Base-by-base conservation (phyloP, 139 green algal genomes). In the Spirogloea muscicola region DNA sequence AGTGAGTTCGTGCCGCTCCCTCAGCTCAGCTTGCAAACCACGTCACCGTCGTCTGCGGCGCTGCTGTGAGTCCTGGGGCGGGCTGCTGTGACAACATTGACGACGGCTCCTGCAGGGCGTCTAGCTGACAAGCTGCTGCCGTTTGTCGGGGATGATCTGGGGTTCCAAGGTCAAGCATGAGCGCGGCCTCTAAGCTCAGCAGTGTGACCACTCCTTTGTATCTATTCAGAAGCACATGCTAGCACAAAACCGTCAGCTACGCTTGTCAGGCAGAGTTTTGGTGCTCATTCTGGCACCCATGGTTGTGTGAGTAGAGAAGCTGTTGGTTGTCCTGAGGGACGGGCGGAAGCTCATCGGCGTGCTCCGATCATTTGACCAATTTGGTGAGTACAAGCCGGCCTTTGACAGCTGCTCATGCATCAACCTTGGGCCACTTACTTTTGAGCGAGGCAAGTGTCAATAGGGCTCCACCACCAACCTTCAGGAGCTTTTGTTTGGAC, bases 291-390 rank as follows among this genome's bases (percentile, higher is more conserved):
- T 21, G 46, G 46, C 46, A 55, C 21, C 21, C 46, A 21, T 9
- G 25, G 7, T 59, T 13, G 9, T 59, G 9, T 13, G 27, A 48
- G 64, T 69, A 83, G 76, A 83, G 61, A 91, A 91, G 61, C 63
- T 73, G 7, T 72, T 93, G 36, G 57, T 94, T 49, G 81, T 90
- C 27, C 84, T 93, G 42, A 58, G 89, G 36, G 89, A 93, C 51
- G 89, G 89, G 3, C 55, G 87, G 4, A 92, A 92, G 59, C 70
- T 93, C 1, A 68, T 93, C 21, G 88, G 88, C 43, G 85, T 85
- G 13, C 67, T 93, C 29, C 71, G 88, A 10, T 91, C 88, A 0
- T 93, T 93, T 38, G 88, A 93, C 58, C 88, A 93, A 68, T 94
- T 93, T 72, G 90, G 78, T 84, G 39, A 67, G 44, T 71, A n/a